Evolutionary conservation across 225 moss, liverwort and hornwort species (phyloP), one percentile per base, ranked within the genome.

Genomic region (Marchantia polymorpha): DNA sequence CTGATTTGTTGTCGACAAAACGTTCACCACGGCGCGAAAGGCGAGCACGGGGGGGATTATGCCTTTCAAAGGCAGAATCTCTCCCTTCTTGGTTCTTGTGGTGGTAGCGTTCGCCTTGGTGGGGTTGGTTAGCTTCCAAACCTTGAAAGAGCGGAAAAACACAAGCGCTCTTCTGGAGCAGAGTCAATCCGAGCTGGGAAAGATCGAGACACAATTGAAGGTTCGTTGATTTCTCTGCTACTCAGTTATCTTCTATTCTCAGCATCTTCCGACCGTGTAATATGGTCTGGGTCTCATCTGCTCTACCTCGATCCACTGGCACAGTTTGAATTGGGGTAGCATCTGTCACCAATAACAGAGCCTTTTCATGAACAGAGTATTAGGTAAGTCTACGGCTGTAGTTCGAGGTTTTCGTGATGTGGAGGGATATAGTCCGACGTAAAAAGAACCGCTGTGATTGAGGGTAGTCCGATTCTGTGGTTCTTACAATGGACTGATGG

Each of bases 51-150:
- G 87, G 81, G 55, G 0, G 63, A 77, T 79, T 58, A 89, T 94
- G 94, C 89, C 82, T 15, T 39, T 25, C 51, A 85, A 76, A 80
- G 88, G 87, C 75, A 87, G 87, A 53, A 11, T 90, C 15, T 82
- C 83, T 69, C 22, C 77, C 0, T 86, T 83, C 8, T 71, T 85
- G 69, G 77, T 92, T 27, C 63, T 91, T 9, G 20, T 91, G 53
- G 6, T 89, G 0, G 79, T 88, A 15, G 84, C 85, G 74, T 85
- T 94, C 73, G 86, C 80, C 52, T 77, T 82, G 22, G 76, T 90
- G 60, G 90, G 84, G 12, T 52, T 92, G 49, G 68, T 86, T 7
- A 84, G 90, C 31, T 94, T 89, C 52, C 85, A 89, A 81, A 77
- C 80, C 47, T 20, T 91, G n/a, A 94, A 89, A 63, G 92, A 92